Conservation (phyloP, 352 stramenopile species). For the Phytophthora uliginosa region DNA sequence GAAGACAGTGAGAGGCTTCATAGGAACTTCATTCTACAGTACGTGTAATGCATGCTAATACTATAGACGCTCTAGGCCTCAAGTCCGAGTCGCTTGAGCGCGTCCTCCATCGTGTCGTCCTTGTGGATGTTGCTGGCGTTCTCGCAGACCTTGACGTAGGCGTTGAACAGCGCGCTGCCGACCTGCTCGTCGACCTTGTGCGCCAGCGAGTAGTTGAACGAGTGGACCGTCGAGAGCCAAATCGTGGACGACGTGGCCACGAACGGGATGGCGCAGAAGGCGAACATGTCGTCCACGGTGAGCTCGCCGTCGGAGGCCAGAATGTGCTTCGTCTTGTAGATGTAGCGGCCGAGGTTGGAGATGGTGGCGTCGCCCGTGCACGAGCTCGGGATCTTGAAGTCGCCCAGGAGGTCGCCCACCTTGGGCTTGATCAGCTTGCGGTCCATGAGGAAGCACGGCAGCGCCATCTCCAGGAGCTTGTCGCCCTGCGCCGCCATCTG, state of each 20-base stretch:
- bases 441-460: conserved; percentile 47
- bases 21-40: neutral
- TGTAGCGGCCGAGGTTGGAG: conserved; percentile 49
- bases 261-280: conserved; percentile 66
- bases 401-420: conserved; percentile 27
- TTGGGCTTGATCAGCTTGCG: conserved; percentile 41
- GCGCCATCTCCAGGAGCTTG: conserved; percentile 62
- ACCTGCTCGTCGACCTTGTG: conserved; percentile 59
- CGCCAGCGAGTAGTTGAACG: conserved; percentile 75
- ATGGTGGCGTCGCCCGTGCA: conserved; percentile 61
- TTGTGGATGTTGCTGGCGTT: conserved; percentile 49
- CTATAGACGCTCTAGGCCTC: conserved; percentile 15
- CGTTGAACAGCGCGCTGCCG: conserved; percentile 55
- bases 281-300: conserved; percentile 56
- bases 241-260: conserved; percentile 61
- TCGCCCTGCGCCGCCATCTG: conserved; percentile 27
- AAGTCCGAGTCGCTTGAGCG: conserved; percentile 40
- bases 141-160: conserved; percentile 70
- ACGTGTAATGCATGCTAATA: neutral
- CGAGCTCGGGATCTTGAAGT: conserved; percentile 40
- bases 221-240: conserved; percentile 54
- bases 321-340: conserved; percentile 44
- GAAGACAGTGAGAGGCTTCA: neutral
- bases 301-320: conserved; percentile 40
- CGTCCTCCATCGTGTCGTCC: conserved; percentile 56